Evolutionary conservation across 2,329 filamentous ascomycete species (phyloP).

Genomic region (Sphaceloma murrayae): DNA sequence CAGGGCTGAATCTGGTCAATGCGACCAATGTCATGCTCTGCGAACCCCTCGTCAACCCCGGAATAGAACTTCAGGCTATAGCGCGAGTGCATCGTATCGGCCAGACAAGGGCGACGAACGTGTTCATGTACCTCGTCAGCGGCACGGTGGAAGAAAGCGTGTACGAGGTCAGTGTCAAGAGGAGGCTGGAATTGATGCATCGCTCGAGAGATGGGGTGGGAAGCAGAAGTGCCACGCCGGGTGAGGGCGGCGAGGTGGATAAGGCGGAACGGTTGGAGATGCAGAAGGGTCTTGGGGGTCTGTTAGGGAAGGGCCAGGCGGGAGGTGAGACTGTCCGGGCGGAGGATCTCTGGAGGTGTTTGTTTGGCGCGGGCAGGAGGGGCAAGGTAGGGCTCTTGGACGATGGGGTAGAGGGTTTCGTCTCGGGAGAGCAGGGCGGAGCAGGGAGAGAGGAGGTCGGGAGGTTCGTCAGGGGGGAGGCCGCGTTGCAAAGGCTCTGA

Average conservation of each 20-base stretch:
- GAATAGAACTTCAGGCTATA: conserved; percentile 88
- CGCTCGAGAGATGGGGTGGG: conserved; percentile 14
- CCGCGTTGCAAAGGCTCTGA: conserved; percentile 41
- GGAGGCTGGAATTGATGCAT: conserved; percentile 67
- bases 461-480: conserved; percentile 45
- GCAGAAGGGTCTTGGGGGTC: conserved; percentile 56
- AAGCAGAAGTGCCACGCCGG: conserved; percentile 26
- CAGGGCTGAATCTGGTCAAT: conserved; percentile 82
- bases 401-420: background rate
- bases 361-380: conserved; percentile 56
- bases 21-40: conserved; percentile 91
- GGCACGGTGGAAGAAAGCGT: conserved; percentile 89
- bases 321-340: conserved; percentile 72
- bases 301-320: conserved; percentile 60
- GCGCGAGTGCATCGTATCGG: conserved; percentile 92
- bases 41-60: conserved; percentile 87
- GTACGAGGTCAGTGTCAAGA: conserved; percentile 71
- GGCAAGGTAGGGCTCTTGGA: conserved; percentile 21
- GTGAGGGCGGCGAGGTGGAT: conserved; percentile 56
- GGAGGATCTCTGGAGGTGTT: conserved; percentile 76
- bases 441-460: conserved; percentile 32
- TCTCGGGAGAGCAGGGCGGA: conserved; percentile 5
- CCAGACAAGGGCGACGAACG: conserved; percentile 75
- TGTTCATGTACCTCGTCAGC: conserved; percentile 90
- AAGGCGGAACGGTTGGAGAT: conserved; percentile 77